phyloP scores from a whole-genome alignment of 129 eudicot species.

The Escallonia herrerae region DNA sequence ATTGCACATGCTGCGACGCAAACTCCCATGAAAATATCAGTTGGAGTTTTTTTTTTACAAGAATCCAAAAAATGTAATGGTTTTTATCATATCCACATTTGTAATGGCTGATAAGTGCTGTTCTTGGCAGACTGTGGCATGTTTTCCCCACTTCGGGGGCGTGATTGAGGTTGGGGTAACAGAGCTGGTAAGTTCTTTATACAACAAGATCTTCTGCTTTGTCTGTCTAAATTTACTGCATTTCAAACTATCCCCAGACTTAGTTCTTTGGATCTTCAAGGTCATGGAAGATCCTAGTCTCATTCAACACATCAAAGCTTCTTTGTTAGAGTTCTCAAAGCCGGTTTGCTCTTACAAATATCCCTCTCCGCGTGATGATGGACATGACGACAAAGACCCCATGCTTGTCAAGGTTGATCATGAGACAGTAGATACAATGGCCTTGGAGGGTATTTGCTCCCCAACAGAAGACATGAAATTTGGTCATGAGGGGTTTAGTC shows the following conservation, averaged over 20 bases:
- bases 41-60: no score
- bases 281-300: slow-evolving; percentile 1
- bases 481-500: background rate
- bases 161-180: background rate
- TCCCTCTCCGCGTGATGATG: background rate
- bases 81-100: background rate
- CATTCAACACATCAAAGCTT: slow-evolving; percentile 3
- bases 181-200: background rate
- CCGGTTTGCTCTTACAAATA: background rate
- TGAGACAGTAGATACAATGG: background rate
- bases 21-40: no score
- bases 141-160: slow-evolving; percentile 1
- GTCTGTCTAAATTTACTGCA: background rate
- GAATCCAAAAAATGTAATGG: no score
- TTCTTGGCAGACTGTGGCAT: background rate
- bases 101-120: background rate
- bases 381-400: slow-evolving; percentile 1
- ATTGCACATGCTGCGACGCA: no score
- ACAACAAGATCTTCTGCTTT: background rate
- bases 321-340: slow-evolving; percentile 2
- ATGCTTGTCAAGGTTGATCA: background rate
- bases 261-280: background rate
- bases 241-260: no score
- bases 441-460: background rate
- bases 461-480: background rate